A percentile compares a stretch with the other conserved stretches of the same genome.
Evolutionary conservation across 768 basidiomycete genomes (phyloP).

Genomic region (Botryobasidium botryosum): DNA sequence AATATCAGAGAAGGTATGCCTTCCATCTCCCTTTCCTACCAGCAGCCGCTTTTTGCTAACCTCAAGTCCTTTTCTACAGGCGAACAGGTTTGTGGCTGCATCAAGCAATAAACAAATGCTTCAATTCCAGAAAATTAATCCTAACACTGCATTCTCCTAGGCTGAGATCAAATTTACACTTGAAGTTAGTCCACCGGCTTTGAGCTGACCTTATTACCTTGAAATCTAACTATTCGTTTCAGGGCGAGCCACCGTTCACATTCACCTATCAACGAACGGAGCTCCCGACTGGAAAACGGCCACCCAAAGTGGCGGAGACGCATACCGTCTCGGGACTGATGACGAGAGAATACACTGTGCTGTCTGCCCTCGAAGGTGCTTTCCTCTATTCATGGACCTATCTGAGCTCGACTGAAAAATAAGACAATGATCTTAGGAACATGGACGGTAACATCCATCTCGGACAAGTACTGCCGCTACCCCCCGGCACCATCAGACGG

Average conservation of each 20-base stretch:
- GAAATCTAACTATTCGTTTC: neutral
- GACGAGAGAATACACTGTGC: constrained; percentile 70
- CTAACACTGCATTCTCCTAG: constrained; percentile 26
- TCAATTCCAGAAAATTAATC: neutral
- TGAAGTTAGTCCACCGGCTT: constrained; percentile 17
- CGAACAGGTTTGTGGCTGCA: neutral
- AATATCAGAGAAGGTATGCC: constrained; percentile 74
- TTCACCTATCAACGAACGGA: constrained; percentile 88
- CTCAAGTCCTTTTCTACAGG: neutral
- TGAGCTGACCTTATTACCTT: neutral
- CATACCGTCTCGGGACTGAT: constrained; percentile 74
- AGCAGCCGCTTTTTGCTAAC: neutral
- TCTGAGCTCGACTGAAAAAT: neutral
- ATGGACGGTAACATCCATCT: constrained; percentile 84
- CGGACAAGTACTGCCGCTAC: constrained; percentile 81
- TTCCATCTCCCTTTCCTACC: neutral
- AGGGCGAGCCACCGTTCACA: constrained; percentile 84
- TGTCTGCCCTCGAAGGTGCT: constrained; percentile 77
- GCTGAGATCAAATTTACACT: constrained; percentile 87
- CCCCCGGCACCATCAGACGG: constrained; percentile 41
- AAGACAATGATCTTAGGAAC: constrained; percentile 34
- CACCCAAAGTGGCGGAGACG: constrained; percentile 64
- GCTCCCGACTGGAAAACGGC: constrained; percentile 36
- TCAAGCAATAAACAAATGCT: neutral
- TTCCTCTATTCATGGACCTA: constrained; percentile 5